These are phyloP conservation scores for Phytophthora cryptogea DNA, from an alignment of 352 stramenopile genomes.

Conservation along the genomic window DNA sequence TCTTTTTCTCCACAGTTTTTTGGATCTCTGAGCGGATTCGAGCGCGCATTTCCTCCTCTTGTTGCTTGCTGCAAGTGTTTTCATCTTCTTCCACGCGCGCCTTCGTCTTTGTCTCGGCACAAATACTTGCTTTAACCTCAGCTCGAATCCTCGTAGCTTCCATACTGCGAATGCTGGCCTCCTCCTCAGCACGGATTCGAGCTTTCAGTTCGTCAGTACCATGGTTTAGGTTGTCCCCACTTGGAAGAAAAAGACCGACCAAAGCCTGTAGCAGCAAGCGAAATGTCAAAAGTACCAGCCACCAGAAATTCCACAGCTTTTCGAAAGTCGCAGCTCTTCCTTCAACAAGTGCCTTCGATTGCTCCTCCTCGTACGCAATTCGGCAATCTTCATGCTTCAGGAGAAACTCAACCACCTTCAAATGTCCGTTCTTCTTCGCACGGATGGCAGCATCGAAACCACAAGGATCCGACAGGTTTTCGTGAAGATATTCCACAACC, in stretches of 20 bases:
- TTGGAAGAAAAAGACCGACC: not conserved
- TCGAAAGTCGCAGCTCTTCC: not conserved
- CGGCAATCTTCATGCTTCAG: constrained; percentile 13
- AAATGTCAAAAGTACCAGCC: constrained; percentile 2
- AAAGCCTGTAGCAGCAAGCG: constrained; percentile 1
- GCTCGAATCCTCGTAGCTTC: constrained; percentile 7
- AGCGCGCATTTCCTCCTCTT: constrained; percentile 6
- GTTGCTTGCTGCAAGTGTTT: not conserved
- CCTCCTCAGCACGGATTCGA: constrained; percentile 20
- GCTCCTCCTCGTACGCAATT: constrained; percentile 10
- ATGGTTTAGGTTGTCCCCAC: not conserved
- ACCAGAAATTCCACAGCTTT: not conserved
- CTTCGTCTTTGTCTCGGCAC: constrained; percentile 1
- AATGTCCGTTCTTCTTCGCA: constrained; percentile 11
- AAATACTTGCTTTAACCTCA: constrained; percentile 11
- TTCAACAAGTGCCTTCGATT: not conserved
- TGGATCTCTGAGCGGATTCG: constrained; percentile 16
- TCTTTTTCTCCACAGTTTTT: constrained; percentile 6
- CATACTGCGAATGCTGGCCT: constrained; percentile 9
- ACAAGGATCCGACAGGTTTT: constrained; percentile 5
- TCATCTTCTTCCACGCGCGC: constrained; percentile 2
- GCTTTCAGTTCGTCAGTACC: constrained; percentile 1
- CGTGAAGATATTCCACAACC: constrained; percentile 20
- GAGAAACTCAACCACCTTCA: constrained; percentile 1
- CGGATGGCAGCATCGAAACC: constrained; percentile 3